These are phyloP conservation scores for Carex parvula DNA, from an alignment of 176 grass and related monocot species.

Conservation along the genomic window DNA sequence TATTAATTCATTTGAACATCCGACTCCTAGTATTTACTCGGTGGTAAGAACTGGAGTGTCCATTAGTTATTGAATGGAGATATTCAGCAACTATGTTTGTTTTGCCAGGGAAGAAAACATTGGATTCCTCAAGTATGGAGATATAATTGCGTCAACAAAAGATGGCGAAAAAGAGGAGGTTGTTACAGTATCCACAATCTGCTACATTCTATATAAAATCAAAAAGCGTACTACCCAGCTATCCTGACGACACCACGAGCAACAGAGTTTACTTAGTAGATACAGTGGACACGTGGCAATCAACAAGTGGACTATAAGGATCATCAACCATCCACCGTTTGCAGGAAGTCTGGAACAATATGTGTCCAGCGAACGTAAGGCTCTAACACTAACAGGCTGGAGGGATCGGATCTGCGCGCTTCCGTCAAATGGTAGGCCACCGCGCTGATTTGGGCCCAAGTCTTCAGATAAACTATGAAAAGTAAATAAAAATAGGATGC, in stretches of 20 bases:
- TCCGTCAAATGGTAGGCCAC: neutral
- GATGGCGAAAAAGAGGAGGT: neutral
- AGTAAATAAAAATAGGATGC: conserved; percentile 15
- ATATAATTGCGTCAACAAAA: neutral
- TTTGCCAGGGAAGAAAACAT: neutral
- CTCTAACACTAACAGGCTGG: neutral
- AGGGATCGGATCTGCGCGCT: conserved; percentile 6
- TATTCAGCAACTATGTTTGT: neutral
- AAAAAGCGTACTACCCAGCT: neutral
- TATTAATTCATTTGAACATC: too few relatives aligned
- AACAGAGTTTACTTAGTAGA: neutral
- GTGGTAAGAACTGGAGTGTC: neutral
- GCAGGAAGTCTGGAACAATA: neutral
- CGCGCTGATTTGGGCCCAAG: too few relatives aligned
- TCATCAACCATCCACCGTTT: neutral
- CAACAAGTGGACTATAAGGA: neutral
- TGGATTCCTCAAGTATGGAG: conserved; percentile 16
- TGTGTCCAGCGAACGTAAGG: neutral
- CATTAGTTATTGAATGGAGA: neutral
- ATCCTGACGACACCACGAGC: neutral
- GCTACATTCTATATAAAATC: neutral
- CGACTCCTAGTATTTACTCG: neutral
- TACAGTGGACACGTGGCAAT: conserved; percentile 1
- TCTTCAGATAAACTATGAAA: too few relatives aligned
- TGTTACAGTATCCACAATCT: neutral